Evolutionary conservation across 257 asterid species (phyloP), one percentile per base, ranked within the genome.

Genomic region (Phtheirospermum japonicum): DNA sequence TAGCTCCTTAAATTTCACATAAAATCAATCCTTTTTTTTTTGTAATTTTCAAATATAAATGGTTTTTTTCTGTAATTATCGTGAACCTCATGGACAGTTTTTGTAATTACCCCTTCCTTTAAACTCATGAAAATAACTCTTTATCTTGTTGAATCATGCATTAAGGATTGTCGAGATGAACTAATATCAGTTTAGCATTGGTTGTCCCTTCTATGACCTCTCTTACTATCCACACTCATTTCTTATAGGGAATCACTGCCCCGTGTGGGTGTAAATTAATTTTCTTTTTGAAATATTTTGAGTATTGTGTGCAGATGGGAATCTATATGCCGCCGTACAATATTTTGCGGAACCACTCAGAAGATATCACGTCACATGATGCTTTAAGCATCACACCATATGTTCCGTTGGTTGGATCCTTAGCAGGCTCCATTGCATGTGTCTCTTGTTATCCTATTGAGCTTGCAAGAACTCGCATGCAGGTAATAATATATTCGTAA

Each of bases 381-480:
- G 72, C 77, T 75, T 94, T 95, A 43, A 61, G 65, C 50, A 42
- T 81, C 66, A 77, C 79, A 14, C 83, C 95, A 14, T 89, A 83
- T 69, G 82, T 78, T 68, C 96, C 99, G 45, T 65, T 85, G 51
- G 75, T 89, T 57, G 99, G 99, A 53, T 83, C 97, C 57, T 56
- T 89, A 64, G 88, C 99, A 9, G 85, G 99, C 61, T 86, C 99
- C 6, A 53, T 92, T 59, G 95, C 99, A 37, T 92, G 97, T 64
- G 16, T 85, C 59, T 75, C 89, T 67, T 89, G 95, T 72, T 92
- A 92, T 71, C 99, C 95, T 34, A 62, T 86, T 59, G 98, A 91
- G 63, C 95, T 91, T 69, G 96, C 95, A 43, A 82, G 90, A 80
- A 91, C 98, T 7, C 94, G 95, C 39, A 86, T 91, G 96, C 98